Evolutionary conservation across 371 early-diverging fungal genomes (phyloP).

Genomic region (Syncephalis plumigaleata): DNA sequence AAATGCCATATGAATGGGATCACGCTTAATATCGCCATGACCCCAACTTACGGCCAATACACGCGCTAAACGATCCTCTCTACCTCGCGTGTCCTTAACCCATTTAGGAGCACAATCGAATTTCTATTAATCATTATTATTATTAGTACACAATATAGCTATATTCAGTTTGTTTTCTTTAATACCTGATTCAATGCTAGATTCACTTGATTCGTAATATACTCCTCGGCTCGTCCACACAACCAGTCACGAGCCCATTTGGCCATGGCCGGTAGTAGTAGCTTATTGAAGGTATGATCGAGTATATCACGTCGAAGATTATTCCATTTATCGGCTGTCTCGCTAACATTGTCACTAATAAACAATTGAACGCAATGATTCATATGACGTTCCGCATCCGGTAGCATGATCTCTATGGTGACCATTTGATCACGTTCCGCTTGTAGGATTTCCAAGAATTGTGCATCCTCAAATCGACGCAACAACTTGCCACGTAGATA

Average conservation of each 20-base stretch:
- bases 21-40: slow-evolving; percentile 43
- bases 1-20: slow-evolving; percentile 51
- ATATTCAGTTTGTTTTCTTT: too few species aligned
- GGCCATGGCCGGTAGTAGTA: slow-evolving; percentile 51
- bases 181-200: too few species aligned
- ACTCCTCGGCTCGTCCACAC: slow-evolving; percentile 49
- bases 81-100: slow-evolving; percentile 9
- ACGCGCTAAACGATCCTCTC: slow-evolving; percentile 32
- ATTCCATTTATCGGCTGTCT: slow-evolving; percentile 63
- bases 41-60: slow-evolving; percentile 76
- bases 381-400: slow-evolving; percentile 34
- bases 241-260: slow-evolving; percentile 61
- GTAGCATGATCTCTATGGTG: slow-evolving; percentile 38
- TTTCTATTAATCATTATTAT: slow-evolving; percentile 19
- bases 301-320: slow-evolving; percentile 45
- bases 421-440: slow-evolving; percentile 66
- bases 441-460: slow-evolving; percentile 56
- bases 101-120: slow-evolving; percentile 51
- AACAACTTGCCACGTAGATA: slow-evolving; percentile 65
- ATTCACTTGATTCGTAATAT: slow-evolving; percentile 20
- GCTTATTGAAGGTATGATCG: slow-evolving; percentile 33
- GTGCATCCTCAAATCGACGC: slow-evolving; percentile 41
- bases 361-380: slow-evolving; percentile 35
- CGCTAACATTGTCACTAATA: slow-evolving; percentile 35
- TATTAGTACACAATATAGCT: background rate